Base-by-base conservation (phyloP, 345 rosid species). In the Rhizophora mangle region DNA sequence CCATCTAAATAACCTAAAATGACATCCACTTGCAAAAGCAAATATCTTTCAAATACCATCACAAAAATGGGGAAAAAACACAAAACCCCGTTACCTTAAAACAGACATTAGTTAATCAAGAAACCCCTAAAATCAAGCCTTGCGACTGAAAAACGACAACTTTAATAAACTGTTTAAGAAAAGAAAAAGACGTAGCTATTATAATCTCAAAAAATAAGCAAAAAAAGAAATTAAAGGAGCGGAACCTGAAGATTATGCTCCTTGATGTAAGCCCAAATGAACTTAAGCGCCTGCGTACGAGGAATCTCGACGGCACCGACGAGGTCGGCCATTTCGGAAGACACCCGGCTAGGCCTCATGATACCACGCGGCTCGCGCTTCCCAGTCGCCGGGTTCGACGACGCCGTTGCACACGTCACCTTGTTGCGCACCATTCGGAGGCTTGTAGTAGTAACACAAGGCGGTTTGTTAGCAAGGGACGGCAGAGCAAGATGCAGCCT, bases 261-360 rank as follows among this genome's bases (percentile, higher is more conserved):
- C 76, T 92, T 95, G 71, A 95, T 95, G 75, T 95, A 76, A 22
- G 86, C 98, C 98, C 99, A 95, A 69, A 92, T 89, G 63, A 30
- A 83, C 79, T 92, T 95, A 39, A 92, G 85, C 61, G 89, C 96
- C 71, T 95, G 91, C 2, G 99, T 92, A 32, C 99, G 99, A 63
- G 99, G 77, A 53, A 95, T 89, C 66, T 83, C 99, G 8, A 96
- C 72, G 27, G 79, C 89, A 7, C 98, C 99, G 4, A 92, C 92
- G 3, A 92, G 37, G 46, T 88, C 96, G 56, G 89, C 87, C 97
- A 95, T 90, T 81, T 88, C 97, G 3, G 89, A 91, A 16, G 97
- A 77, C 36, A 92, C 96, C 13, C 70, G 97, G 32, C 89, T 89
- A 4, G 97, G 99, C 77, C 73, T 87, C 96, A 69, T 88, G 73